These are phyloP conservation scores for Trametopsis cervina DNA, from an alignment of 768 basidiomycete species.

Conservation along the genomic window DNA sequence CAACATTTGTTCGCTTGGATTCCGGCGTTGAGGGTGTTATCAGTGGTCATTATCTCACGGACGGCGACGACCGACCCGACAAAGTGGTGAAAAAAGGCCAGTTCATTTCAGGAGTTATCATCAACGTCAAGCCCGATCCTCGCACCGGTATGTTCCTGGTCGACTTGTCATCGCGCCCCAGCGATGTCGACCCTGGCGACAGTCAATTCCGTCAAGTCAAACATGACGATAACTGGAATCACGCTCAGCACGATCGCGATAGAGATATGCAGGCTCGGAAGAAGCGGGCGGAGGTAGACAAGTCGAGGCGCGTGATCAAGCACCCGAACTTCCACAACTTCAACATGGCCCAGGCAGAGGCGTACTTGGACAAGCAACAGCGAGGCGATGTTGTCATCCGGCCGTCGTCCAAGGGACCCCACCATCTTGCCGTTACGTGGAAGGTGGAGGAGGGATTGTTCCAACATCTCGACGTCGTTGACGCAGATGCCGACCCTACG, in stretches of 20 bases:
- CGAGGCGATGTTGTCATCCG: constrained; percentile 95
- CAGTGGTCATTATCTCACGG: constrained; percentile 49
- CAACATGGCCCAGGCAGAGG: constrained; percentile 84
- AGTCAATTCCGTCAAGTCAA: constrained; percentile 51
- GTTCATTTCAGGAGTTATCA: constrained; percentile 71
- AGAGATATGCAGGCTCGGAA: constrained; percentile 69
- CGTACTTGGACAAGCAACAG: constrained; percentile 82
- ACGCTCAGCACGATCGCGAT: constrained; percentile 57
- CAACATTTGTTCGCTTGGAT: constrained; percentile 72
- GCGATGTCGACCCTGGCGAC: constrained; percentile 59
- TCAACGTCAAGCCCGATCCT: constrained; percentile 59
- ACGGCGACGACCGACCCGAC: constrained; percentile 33
- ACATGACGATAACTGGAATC: constrained; percentile 60
- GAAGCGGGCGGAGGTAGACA: constrained; percentile 78
- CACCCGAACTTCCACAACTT: constrained; percentile 98
- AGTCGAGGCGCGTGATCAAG: constrained; percentile 82
- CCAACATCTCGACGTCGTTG: constrained; percentile 91
- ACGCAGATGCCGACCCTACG: constrained; percentile 68
- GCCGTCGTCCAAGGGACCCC: constrained; percentile 88
- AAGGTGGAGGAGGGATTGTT: constrained; percentile 95
- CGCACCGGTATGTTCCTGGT: constrained; percentile 59
- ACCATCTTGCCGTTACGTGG: constrained; percentile 98
- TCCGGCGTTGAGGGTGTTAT: constrained; percentile 89
- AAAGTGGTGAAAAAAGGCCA: constrained; percentile 70
- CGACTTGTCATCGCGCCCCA: constrained; percentile 63